Percentiles rank a stretch among this genome's conserved stretches.
phyloP scores from a whole-genome alignment of 139 green algal genomes.

The Picocystis salinarum region DNA sequence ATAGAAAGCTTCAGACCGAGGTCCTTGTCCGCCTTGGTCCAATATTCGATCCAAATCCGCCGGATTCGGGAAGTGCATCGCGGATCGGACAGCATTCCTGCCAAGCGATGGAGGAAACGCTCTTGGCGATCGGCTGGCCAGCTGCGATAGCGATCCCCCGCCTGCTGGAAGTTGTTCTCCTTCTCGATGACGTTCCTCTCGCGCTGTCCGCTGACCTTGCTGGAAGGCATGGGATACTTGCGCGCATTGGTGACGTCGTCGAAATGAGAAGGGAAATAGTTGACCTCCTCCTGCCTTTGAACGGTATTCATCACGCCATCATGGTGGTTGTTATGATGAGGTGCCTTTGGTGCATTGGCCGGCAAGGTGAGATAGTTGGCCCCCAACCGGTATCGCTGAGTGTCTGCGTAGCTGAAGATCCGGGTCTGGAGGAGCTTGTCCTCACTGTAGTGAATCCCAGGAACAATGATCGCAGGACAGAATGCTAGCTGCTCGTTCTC shows the following conservation, averaged over 20 bases:
- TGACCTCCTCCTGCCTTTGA: slow-evolving; percentile 78
- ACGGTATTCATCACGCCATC: slow-evolving; percentile 95
- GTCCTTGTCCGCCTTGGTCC: slow-evolving; percentile 53
- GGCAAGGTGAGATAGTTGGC: slow-evolving; percentile 89
- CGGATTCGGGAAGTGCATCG: slow-evolving; percentile 42
- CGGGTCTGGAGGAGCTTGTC: slow-evolving; percentile 94
- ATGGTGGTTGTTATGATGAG: slow-evolving; percentile 90
- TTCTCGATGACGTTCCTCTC: slow-evolving; percentile 67
- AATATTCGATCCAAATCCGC: slow-evolving; percentile 84
- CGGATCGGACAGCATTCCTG: slow-evolving; percentile 41
- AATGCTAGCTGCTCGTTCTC: slow-evolving; percentile 75
- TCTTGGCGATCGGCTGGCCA: slow-evolving; percentile 53
- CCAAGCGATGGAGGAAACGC: slow-evolving; percentile 56
- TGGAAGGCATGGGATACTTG: slow-evolving; percentile 29
- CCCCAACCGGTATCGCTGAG: slow-evolving; percentile 77
- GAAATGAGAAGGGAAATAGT: slow-evolving; percentile 88
- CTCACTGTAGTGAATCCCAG: slow-evolving; percentile 70
- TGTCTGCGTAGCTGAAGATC: slow-evolving; percentile 65
- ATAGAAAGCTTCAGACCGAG: slow-evolving; percentile 53
- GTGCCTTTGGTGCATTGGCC: slow-evolving; percentile 58
- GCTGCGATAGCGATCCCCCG: slow-evolving; percentile 43
- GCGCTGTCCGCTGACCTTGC: slow-evolving; percentile 34
- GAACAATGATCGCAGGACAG: slow-evolving; percentile 52
- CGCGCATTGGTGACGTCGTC: slow-evolving; percentile 65
- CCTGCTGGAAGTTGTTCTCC: slow-evolving; percentile 86